Conservation (phyloP, 164 flowering plant species). For the Cinnamomum micranthum region DNA sequence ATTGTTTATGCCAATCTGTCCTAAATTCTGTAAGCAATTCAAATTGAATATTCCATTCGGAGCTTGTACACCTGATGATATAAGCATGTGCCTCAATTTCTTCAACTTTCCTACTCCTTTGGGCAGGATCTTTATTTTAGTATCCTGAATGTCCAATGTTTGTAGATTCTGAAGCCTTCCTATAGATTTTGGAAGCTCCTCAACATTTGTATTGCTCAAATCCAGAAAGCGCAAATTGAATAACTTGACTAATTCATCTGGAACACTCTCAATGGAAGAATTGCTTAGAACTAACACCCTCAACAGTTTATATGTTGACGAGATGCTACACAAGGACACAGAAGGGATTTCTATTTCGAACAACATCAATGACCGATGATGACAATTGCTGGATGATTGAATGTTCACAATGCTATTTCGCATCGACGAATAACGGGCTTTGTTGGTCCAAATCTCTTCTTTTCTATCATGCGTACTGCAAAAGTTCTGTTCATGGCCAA, state of each 20-base stretch:
- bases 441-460: no score
- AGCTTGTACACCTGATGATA: neutral
- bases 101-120: neutral
- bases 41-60: neutral
- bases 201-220: neutral
- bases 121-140: neutral
- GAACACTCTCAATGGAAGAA: neutral
- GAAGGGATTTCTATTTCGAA: neutral
- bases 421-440: slow-evolving; percentile 4
- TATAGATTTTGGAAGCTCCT: slow-evolving; percentile 1
- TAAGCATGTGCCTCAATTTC: neutral
- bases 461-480: neutral
- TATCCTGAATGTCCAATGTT: neutral
- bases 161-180: slow-evolving; percentile 2
- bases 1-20: neutral
- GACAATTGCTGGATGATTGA: neutral
- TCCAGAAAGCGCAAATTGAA: neutral
- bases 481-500: neutral
- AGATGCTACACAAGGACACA: neutral
- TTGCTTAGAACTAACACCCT: neutral
- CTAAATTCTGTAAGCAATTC: neutral
- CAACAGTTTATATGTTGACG: neutral
- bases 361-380: neutral
- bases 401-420: neutral
- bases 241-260: neutral